Conservation (phyloP, 2,329 filamentous ascomycete genomes). For the Fusarium camptoceras region DNA sequence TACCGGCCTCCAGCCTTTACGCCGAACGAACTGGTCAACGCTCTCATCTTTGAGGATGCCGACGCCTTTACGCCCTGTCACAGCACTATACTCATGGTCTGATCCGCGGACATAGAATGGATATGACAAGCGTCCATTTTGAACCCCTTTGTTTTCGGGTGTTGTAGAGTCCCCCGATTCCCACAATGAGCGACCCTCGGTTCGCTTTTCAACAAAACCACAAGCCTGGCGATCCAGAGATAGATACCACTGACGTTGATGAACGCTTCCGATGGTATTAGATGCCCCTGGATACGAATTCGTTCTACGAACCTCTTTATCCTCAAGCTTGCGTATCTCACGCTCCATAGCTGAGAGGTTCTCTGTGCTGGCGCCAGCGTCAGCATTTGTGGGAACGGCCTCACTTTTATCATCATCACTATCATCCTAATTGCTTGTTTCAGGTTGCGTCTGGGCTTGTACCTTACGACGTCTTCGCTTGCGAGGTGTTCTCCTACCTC, state of each 20-base stretch:
- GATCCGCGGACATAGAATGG: constrained; percentile 72
- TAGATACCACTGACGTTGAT: constrained; percentile 75
- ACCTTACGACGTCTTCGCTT: constrained; percentile 22
- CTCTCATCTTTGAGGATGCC: constrained; percentile 73
- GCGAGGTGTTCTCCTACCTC: constrained; percentile 24
- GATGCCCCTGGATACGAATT: constrained; percentile 75
- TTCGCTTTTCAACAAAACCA: constrained; percentile 62
- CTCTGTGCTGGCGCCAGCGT: constrained; percentile 14
- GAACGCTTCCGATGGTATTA: constrained; percentile 74
- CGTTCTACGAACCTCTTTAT: constrained; percentile 65
- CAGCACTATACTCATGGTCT: constrained; percentile 72
- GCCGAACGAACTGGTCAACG: constrained; percentile 65
- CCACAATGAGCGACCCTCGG: constrained; percentile 30
- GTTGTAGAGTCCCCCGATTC: constrained; percentile 2
- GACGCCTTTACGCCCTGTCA: constrained; percentile 69
- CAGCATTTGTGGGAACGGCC: constrained; percentile 37
- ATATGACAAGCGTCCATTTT: constrained; percentile 55
- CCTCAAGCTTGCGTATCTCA: constrained; percentile 60
- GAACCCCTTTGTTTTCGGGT: background rate
- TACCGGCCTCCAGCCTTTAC: constrained; percentile 70
- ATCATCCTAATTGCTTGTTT: constrained; percentile 44
- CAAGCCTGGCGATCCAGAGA: constrained; percentile 69
- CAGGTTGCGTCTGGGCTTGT: constrained; percentile 17
- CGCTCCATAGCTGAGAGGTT: constrained; percentile 53
- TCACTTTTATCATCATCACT: constrained; percentile 25